These are phyloP conservation scores for Cyclotella baltica DNA, from an alignment of 108 stramenopile species.

Conservation along the genomic window DNA sequence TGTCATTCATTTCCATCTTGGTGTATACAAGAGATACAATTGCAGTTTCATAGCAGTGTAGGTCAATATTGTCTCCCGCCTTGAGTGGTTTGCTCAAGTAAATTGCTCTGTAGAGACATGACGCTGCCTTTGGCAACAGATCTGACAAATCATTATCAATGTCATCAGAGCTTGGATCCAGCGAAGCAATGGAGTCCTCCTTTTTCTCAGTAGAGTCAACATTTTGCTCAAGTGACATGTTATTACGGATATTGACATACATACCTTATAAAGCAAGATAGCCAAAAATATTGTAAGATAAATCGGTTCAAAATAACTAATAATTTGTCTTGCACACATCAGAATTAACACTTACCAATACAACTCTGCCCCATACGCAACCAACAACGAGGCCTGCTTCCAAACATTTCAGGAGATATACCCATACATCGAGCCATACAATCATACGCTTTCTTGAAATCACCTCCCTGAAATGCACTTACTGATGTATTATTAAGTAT, in stretches of 20 bases:
- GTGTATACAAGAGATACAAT: conserved; percentile 64
- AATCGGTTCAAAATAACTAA: too few relatives aligned
- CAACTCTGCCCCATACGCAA: conserved; percentile 83
- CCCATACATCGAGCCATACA: conserved; percentile 68
- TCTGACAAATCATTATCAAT: conserved; percentile 48
- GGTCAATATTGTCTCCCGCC: conserved; percentile 1
- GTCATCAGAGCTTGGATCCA: conserved; percentile 38
- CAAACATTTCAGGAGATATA: conserved; percentile 47
- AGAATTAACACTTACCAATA: conserved; percentile 62
- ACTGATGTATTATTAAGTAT: conserved; percentile 76
- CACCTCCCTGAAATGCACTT: conserved; percentile 69
- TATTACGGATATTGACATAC: too few relatives aligned
- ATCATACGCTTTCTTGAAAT: conserved; percentile 69
- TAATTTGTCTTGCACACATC: background rate
- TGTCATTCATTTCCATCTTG: conserved; percentile 61
- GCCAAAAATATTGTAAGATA: too few relatives aligned
- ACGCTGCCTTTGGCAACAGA: conserved; percentile 34
- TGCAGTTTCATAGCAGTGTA: conserved; percentile 37
- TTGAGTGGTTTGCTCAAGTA: conserved; percentile 10
- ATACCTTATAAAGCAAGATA: too few relatives aligned
- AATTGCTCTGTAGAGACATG: conserved; percentile 38
- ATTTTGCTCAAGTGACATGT: too few relatives aligned
- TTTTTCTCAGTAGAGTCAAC: too few relatives aligned
- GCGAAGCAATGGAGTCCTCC: background rate
- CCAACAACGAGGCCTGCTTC: conserved; percentile 64